These are phyloP conservation scores for Erysiphe pisi DNA, from an alignment of 2,329 filamentous ascomycete genomes.

Conservation along the genomic window DNA sequence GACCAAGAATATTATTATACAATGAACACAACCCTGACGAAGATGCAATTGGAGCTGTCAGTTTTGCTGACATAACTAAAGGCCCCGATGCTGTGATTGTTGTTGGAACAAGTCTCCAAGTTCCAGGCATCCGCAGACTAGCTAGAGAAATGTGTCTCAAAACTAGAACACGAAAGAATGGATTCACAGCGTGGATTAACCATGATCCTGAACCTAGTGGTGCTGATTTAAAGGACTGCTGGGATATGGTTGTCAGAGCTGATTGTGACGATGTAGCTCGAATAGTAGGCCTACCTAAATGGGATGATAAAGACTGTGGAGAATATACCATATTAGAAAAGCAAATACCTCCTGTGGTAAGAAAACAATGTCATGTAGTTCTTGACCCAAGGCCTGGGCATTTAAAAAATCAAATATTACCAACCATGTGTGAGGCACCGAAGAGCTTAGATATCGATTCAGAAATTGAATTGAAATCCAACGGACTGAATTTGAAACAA, in stretches of 20 bases:
- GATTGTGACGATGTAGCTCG: conserved; percentile 79
- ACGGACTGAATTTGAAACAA: conserved; percentile 42
- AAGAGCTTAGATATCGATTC: conserved; percentile 38
- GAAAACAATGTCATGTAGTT: conserved; percentile 40
- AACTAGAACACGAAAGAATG: conserved; percentile 70
- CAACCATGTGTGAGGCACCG: conserved; percentile 50
- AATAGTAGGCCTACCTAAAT: conserved; percentile 52
- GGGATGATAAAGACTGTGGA: conserved; percentile 47
- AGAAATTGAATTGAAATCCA: conserved; percentile 1
- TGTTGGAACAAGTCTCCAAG: conserved; percentile 89
- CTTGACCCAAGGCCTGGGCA: conserved; percentile 38
- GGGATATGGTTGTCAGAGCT: conserved; percentile 80
- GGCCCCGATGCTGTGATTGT: conserved; percentile 88
- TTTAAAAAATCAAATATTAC: conserved; percentile 44
- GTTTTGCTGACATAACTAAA: conserved; percentile 70
- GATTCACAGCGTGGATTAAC: conserved; percentile 91
- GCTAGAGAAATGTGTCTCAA: conserved; percentile 83
- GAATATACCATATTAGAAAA: conserved; percentile 42
- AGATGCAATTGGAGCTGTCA: conserved; percentile 87
- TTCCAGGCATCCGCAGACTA: conserved; percentile 80
- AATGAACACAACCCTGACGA: conserved; percentile 96
- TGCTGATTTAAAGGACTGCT: conserved; percentile 79
- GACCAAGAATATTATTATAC: conserved; percentile 91
- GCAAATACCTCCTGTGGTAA: conserved; percentile 39
- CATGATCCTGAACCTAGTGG: conserved; percentile 72